Evolutionary conservation across 1,139 yeast species (phyloP).

Genomic region (Yamadazyma jaroonii): DNA sequence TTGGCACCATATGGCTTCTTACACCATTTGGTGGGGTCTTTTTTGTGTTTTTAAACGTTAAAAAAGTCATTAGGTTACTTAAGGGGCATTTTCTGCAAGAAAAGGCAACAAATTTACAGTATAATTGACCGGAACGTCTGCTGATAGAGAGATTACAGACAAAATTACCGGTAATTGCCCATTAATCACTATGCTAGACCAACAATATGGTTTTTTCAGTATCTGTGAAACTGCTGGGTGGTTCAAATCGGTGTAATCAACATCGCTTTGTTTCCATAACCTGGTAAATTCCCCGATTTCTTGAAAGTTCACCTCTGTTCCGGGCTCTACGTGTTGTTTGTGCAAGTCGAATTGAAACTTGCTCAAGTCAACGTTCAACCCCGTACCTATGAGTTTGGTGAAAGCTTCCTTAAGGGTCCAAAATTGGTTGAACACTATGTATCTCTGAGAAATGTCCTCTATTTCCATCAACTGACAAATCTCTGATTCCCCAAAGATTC

Average conservation of each 20-base stretch:
- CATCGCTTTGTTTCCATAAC: too few species aligned
- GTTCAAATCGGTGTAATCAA: not conserved
- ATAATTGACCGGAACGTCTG: not conserved
- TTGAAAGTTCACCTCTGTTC: not conserved
- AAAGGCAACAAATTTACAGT: constrained; percentile 1
- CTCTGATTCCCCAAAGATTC: constrained; percentile 49
- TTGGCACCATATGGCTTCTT: not conserved
- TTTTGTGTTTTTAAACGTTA: too few species aligned
- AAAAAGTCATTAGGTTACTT: too few species aligned
- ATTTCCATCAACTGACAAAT: constrained; percentile 21
- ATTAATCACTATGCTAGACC: constrained; percentile 18
- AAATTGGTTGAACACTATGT: constrained; percentile 44
- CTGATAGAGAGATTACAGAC: constrained; percentile 18
- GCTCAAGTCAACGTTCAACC: constrained; percentile 53
- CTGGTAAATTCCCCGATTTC: not conserved
- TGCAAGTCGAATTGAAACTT: constrained; percentile 13
- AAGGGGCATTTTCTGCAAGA: too few species aligned
- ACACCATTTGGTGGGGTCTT: not conserved
- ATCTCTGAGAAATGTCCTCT: constrained; percentile 16
- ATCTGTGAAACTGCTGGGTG: constrained; percentile 12
- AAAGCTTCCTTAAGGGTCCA: constrained; percentile 79
- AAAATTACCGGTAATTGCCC: constrained; percentile 24
- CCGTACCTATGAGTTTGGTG: constrained; percentile 60
- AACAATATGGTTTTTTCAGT: constrained; percentile 13
- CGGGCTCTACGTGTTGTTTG: not conserved